Evolutionary conservation across 2,329 filamentous ascomycete species (phyloP), one percentile per base, ranked within the genome.

Genomic region (Hypoxylon sp.): DNA sequence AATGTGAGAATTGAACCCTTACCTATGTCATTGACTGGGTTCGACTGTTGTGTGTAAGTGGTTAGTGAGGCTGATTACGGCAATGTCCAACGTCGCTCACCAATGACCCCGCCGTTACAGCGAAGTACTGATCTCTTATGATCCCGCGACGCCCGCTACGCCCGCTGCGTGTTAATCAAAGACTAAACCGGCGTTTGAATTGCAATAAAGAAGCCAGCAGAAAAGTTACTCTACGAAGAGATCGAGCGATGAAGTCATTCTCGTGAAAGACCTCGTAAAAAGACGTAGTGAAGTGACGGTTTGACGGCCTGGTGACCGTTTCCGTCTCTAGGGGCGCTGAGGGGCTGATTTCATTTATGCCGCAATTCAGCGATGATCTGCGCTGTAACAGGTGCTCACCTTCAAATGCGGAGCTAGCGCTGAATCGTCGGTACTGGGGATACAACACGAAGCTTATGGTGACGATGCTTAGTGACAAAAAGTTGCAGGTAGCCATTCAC

Each of bases 41-140:
- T 51, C 68, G 46, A 57, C 32, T 52, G 43, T 43, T 52, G 49
- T 45, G 36, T 17, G 11, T 41, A 5, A 38, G 41, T 60, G 41
- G 53, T 62, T 58, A 55, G 56, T 68, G 65, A 70, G 61, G 57
- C 62, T 68, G 60, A 68, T 66, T 61, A 32, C 34, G 59, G 68
- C 14, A 68, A 65, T 67, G 46, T 58, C 48, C 49, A 32, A 53
- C 38, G 64, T 49, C 49, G 60, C 49, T 70, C 67, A 55, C n/a
- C 23, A 61, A 28, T 50, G 59, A 66, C 56, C 68, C 65, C 61
- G 64, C 68, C 60, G 64, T 43, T 53, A 55, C 62, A 52, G 55
- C 56, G 46, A 55, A 46, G 49, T 21, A 59, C 21, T 49, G 65
- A 59, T 60, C 41, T 48, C 34, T 43, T 23, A 25, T 6, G 51